A percentile compares a stretch with the other conserved stretches of the same genome.
phyloP scores from a whole-genome alignment of 164 flowering plant genomes.

The Platanus orientalis region DNA sequence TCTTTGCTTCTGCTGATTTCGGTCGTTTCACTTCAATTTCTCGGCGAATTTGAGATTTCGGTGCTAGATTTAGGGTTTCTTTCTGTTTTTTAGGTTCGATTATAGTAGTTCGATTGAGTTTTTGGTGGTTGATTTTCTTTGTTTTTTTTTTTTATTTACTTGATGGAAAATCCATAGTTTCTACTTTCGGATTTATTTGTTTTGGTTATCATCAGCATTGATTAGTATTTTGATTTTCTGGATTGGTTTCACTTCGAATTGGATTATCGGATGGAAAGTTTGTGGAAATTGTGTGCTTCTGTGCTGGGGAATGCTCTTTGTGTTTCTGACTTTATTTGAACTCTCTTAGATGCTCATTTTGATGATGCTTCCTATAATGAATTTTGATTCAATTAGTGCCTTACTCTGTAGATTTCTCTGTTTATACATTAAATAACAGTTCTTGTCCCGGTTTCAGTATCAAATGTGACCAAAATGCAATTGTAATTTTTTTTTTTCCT shows the following conservation, averaged over 20 bases:
- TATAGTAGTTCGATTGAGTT: slow-evolving; percentile 10
- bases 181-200: slow-evolving; percentile 16
- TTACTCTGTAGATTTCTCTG: not conserved
- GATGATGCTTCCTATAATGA: not conserved
- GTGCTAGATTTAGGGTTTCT: slow-evolving; percentile 17
- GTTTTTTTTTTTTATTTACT: slow-evolving; percentile 1
- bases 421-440: slow-evolving; percentile 1
- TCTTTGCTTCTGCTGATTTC: slow-evolving; percentile 1
- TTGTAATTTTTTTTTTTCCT: too few relatives aligned
- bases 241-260: slow-evolving; percentile 7
- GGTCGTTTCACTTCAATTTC: not conserved
- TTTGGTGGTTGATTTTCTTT: slow-evolving; percentile 9
- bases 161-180: slow-evolving; percentile 30
- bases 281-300: not conserved
- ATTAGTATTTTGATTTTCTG: slow-evolving; percentile 1
- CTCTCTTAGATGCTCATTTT: not conserved
- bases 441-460: not conserved
- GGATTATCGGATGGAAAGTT: not conserved
- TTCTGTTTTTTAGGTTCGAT: slow-evolving; percentile 19
- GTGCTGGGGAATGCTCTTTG: not conserved
- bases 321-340: not conserved
- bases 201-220: slow-evolving; percentile 1
- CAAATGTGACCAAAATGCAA: not conserved
- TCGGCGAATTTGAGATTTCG: slow-evolving; percentile 13
- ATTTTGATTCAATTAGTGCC: not conserved